Percentiles rank a stretch among this genome's conserved stretches.
Conservation (phyloP, 208 protist genomes). For the Acanthamoeba triangularis region DNA sequence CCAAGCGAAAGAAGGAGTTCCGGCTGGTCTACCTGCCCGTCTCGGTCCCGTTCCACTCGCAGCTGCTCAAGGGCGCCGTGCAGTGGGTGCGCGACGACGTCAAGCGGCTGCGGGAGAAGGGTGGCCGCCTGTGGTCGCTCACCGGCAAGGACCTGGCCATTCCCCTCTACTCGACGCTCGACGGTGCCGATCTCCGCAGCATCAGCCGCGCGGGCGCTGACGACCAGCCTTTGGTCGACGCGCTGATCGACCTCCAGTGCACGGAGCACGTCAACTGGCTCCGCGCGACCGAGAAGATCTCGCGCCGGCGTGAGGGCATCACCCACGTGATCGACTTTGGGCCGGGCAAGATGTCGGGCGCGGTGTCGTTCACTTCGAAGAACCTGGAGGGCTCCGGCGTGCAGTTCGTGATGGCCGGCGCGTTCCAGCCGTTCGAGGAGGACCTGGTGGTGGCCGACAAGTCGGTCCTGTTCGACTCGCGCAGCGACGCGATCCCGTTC, state of each 20-base stretch:
- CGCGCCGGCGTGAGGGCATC: constrained; percentile 60
- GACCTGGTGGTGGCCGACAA: constrained; percentile 80
- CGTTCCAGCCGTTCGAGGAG: constrained; percentile 79
- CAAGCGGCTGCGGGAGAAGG: constrained; percentile 67
- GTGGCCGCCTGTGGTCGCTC: constrained; percentile 71
- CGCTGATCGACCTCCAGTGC: constrained; percentile 44
- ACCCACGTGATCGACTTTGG: constrained; percentile 92
- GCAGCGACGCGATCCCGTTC: constrained; percentile 71
- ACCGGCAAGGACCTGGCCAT: constrained; percentile 80
- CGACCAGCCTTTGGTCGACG: not conserved
- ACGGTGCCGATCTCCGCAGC: constrained; percentile 81
- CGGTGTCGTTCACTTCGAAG: constrained; percentile 78
- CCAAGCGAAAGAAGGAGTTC: constrained; percentile 87
- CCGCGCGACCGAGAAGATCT: constrained; percentile 75
- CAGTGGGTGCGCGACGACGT: constrained; percentile 75
- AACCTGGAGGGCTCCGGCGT: constrained; percentile 87
- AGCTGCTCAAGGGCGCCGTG: constrained; percentile 74
- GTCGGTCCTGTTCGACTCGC: constrained; percentile 78
- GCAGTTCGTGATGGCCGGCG: constrained; percentile 77
- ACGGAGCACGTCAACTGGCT: constrained; percentile 75
- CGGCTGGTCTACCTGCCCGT: constrained; percentile 87
- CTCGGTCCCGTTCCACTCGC: constrained; percentile 90
- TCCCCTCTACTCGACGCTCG: constrained; percentile 84
- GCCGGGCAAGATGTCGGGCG: constrained; percentile 84
- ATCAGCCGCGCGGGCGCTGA: not conserved